Base-by-base conservation (phyloP, 108 stramenopile genomes). In the Parietichytrium sp. region DNA sequence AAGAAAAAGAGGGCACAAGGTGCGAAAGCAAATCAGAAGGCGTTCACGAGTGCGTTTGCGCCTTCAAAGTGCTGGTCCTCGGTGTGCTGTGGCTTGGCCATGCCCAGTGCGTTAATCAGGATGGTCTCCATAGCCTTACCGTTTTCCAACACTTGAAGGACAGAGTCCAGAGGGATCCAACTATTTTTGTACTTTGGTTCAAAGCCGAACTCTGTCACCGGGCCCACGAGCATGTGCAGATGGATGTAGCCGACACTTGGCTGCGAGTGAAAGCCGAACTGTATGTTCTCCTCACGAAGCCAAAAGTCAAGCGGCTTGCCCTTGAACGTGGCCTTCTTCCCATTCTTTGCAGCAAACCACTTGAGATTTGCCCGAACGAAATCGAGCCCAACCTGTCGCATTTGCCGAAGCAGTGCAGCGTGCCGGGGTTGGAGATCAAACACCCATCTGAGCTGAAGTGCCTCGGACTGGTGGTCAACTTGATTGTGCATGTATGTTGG, bases 231-330 rank as follows among this genome's bases (percentile, higher is more conserved):
- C 61, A 72, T 38, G 20, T 72, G 61, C 61, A 72, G 2, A 27
- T 72, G 61, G 38, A 72, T 33, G 3, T 72, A 72, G 7, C 61
- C 61, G 33, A 72, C 61, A 25, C 61, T 72, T 45, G 61, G 61
- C 33, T 20, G 61, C 61, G 61, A 72, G 61, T 72, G 61, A 27
- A 72, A 72, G 10, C 61, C 61, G 25, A 72, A 72, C 23, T 42
- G 61, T 10, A 72, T 20, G n/a, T 33, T 42, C 20, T 25, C 45
- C 23, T 33, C 38, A 15, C 45, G 38, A 16, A 72, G 61, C 61
- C 61, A 72, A n/a, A n/a, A n/a, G n/a, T n/a, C n/a, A n/a, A n/a
- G n/a, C n/a, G n/a, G n/a, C n/a, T n/a, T n/a, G n/a, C n/a, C n/a
- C n/a, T 36, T n/a, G 61, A 6, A 15, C 20, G 1, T 6, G 38